Conservation (phyloP, 495 filamentous ascomycete genomes). For the Elaphomyces granulatus region DNA sequence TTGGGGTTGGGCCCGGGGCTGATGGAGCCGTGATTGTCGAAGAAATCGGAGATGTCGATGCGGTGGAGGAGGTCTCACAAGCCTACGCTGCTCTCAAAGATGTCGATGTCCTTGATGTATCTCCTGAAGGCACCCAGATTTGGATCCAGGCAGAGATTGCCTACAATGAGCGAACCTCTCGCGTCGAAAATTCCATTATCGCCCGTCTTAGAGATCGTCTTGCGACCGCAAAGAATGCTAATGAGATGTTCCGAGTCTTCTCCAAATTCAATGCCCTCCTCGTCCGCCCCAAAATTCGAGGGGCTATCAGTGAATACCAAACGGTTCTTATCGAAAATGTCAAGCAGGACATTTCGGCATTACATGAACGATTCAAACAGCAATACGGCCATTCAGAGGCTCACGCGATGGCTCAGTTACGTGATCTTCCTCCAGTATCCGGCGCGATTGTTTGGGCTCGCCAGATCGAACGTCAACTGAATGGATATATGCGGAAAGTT, state of each 20-base stretch:
- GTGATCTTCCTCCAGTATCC: constrained; percentile 87
- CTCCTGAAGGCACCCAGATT: constrained; percentile 68
- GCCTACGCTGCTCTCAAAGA: constrained; percentile 87
- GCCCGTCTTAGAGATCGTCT: constrained; percentile 83
- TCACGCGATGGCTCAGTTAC: constrained; percentile 91
- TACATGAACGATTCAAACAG: constrained; percentile 96
- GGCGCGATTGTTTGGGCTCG: constrained; percentile 94
- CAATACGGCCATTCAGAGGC: constrained; percentile 97
- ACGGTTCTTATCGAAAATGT: constrained; percentile 94
- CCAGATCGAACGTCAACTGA: constrained; percentile 89
- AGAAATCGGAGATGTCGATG: constrained; percentile 94
- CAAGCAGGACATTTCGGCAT: constrained; percentile 77
- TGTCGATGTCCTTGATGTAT: constrained; percentile 88
- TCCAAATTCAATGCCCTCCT: constrained; percentile 99
- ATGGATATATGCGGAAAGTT: constrained; percentile 94
- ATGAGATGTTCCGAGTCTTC: constrained; percentile 99
- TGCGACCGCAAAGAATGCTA: constrained; percentile 87
- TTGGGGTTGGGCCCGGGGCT: constrained; percentile 26
- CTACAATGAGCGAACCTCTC: constrained; percentile 91
- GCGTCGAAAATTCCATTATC: constrained; percentile 98
- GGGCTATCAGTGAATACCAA: constrained; percentile 95
- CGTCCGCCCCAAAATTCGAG: constrained; percentile 91
- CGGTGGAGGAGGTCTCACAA: constrained; percentile 89
- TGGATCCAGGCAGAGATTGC: constrained; percentile 88
- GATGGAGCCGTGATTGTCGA: constrained; percentile 62